These are phyloP conservation scores for Aspergillus wentii DNA, from an alignment of 495 filamentous ascomycete genomes.

Conservation along the genomic window DNA sequence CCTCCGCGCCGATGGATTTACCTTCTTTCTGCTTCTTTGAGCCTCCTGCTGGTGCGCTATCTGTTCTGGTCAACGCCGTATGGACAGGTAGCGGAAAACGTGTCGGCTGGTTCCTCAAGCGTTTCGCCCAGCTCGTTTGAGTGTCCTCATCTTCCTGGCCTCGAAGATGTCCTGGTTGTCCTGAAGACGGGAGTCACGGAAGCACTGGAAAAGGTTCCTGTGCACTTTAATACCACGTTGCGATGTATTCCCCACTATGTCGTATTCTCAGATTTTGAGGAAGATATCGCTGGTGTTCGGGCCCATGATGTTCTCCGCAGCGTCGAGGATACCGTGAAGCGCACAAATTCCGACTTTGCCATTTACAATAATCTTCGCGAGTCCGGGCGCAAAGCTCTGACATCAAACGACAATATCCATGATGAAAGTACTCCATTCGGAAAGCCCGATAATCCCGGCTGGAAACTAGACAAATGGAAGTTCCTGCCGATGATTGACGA, in stretches of 20 bases:
- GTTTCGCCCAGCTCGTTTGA: background rate
- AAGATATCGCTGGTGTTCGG: slow-evolving; percentile 32
- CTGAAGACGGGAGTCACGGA: slow-evolving; percentile 49
- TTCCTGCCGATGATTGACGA: slow-evolving; percentile 61
- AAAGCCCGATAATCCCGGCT: slow-evolving; percentile 44
- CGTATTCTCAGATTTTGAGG: slow-evolving; percentile 46
- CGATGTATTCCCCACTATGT: slow-evolving; percentile 42
- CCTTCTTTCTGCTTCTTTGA: slow-evolving; percentile 19
- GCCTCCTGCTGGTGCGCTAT: slow-evolving; percentile 29
- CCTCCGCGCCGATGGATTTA: slow-evolving; percentile 26
- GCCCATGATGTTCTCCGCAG: slow-evolving; percentile 42
- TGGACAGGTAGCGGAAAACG: no score
- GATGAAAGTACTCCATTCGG: slow-evolving; percentile 29
- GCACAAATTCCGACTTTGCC: slow-evolving; percentile 37
- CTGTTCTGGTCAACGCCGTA: slow-evolving; percentile 20
- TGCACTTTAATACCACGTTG: slow-evolving; percentile 41
- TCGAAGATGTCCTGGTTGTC: slow-evolving; percentile 37
- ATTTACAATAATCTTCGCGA: slow-evolving; percentile 36
- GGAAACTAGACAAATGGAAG: slow-evolving; percentile 68
- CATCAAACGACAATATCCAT: slow-evolving; percentile 17
- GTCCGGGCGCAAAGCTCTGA: slow-evolving; percentile 28
- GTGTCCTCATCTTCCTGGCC: slow-evolving; percentile 25
- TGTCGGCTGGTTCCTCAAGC: no score
- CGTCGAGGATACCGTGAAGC: slow-evolving; percentile 22
- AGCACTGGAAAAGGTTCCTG: slow-evolving; percentile 34